Conservation (phyloP, 2,329 filamentous ascomycete species). For the Beauveria asiatica region DNA sequence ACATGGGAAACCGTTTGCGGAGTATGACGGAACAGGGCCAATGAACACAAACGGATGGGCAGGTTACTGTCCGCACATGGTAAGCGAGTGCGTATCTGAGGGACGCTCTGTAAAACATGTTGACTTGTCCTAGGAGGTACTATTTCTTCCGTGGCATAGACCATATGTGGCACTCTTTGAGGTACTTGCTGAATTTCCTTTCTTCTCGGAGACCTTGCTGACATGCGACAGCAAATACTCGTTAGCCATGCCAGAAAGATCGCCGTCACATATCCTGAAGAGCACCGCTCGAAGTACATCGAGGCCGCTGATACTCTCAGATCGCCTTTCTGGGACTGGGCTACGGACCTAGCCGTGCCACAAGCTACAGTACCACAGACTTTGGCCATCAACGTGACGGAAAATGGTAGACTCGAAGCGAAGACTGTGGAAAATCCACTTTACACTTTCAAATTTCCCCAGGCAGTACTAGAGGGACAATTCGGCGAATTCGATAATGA, state of each 20-base stretch:
- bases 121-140: slow-evolving; percentile 30
- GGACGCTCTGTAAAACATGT: not conserved
- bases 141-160: slow-evolving; percentile 48
- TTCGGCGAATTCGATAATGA: slow-evolving; percentile 28
- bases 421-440: slow-evolving; percentile 43
- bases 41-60: slow-evolving; percentile 22
- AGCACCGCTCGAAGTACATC: slow-evolving; percentile 28
- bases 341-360: slow-evolving; percentile 33
- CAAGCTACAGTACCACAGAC: slow-evolving; percentile 26
- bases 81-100: slow-evolving; percentile 16
- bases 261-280: slow-evolving; percentile 33
- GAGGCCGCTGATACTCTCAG: slow-evolving; percentile 38
- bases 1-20: slow-evolving; percentile 32
- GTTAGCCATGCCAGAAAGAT: slow-evolving; percentile 37
- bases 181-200: slow-evolving; percentile 24
- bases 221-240: slow-evolving; percentile 39
- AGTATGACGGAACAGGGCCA: slow-evolving; percentile 34
- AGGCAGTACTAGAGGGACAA: slow-evolving; percentile 26
- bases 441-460: slow-evolving; percentile 41
- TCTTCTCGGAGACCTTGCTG: slow-evolving; percentile 4
- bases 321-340: slow-evolving; percentile 50
- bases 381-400: slow-evolving; percentile 33
- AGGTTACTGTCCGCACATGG: slow-evolving; percentile 40
- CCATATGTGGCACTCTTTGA: slow-evolving; percentile 47
- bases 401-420: slow-evolving; percentile 21